These are phyloP conservation scores for Amylostereum areolatum DNA, from an alignment of 1,284 basidiomycete genomes.

Conservation along the genomic window DNA sequence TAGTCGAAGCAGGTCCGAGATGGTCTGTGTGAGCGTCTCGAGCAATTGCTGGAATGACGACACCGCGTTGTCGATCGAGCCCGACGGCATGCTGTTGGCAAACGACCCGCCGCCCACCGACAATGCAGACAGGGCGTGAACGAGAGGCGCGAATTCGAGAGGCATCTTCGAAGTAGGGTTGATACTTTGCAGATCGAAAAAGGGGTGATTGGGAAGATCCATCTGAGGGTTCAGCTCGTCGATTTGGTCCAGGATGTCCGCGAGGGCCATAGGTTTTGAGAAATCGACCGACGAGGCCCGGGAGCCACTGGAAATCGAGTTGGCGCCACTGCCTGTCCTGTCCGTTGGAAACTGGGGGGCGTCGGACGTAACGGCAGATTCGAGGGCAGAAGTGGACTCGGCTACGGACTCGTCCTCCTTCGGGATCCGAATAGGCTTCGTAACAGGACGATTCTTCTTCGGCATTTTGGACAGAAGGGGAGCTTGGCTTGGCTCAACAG, in stretches of 20 bases:
- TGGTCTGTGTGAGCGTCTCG: conserved; percentile 80
- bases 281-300: conserved; percentile 55
- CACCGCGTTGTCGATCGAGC: conserved; percentile 79
- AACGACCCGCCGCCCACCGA: conserved; percentile 83
- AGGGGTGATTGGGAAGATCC: conserved; percentile 60
- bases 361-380: conserved; percentile 42
- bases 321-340: conserved; percentile 25
- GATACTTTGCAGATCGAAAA: conserved; percentile 67
- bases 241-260: conserved; percentile 60
- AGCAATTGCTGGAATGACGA: conserved; percentile 80
- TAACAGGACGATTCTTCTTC: conserved; percentile 67
- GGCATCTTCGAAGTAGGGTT: conserved; percentile 70
- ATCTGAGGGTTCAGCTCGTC: conserved; percentile 53
- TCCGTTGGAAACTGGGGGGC: conserved; percentile 29
- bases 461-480: conserved; percentile 74
- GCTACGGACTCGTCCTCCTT: conserved; percentile 49
- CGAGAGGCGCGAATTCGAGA: conserved; percentile 73
- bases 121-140: conserved; percentile 77
- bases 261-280: conserved; percentile 38
- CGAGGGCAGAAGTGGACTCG: conserved; percentile 37
- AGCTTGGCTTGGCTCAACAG: conserved; percentile 43
- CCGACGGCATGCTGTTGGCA: conserved; percentile 71
- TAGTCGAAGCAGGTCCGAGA: conserved; percentile 73
- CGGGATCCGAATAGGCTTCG: conserved; percentile 52
- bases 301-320: conserved; percentile 46